Base-by-base conservation (phyloP, 208 protist genomes). In the Crithidia brevicula region DNA sequence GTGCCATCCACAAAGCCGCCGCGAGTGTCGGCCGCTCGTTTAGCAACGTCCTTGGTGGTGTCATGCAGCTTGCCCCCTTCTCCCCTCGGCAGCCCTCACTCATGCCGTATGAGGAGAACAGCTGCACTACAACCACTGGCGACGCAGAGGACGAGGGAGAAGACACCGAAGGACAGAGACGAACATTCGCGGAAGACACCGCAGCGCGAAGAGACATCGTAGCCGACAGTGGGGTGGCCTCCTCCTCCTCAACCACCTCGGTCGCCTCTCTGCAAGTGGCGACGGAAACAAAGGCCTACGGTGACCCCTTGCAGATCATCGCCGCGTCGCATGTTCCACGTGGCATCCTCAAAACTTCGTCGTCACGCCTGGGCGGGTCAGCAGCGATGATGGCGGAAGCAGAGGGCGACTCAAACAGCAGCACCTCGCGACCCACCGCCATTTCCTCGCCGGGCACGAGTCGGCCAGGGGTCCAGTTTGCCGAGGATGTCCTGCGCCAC, bases 341-440 rank as follows among this genome's bases (percentile, higher is more conserved):
- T 28, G 53, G 54, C 30, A 72, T 57, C 40, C 34, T 64, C 23
- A 72, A 64, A 27, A 56, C 53, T 22, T 49, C 66, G 22, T 46
- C 54, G 3, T 56, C 66, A 7, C 43, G 66, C 5, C 23, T 52
- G 53, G 50, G 16, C 9, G 3, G 42, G 9, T 33, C 18, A 16
- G 30, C 45, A 54, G 59, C 20, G 20, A 18, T 15, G 28, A 30
- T 43, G 33, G 20, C 50, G n/a, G n/a, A 16, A 54, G 31, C 50
- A 54, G 31, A 16, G 20, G 11, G n/a, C n/a, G n/a, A n/a, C n/a
- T n/a, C n/a, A 8, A 54, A 47, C 42, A 47, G 18, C 42, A 65
- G 45, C 59, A 49, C 43, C 59, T 65, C 59, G 18, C 59, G 45
- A 1, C 36, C 30, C n/a, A 65, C 45, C 46, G 59, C n/a, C 2